Conservation (phyloP, 2,329 filamentous ascomycete species). For the Fusarium sp. region DNA sequence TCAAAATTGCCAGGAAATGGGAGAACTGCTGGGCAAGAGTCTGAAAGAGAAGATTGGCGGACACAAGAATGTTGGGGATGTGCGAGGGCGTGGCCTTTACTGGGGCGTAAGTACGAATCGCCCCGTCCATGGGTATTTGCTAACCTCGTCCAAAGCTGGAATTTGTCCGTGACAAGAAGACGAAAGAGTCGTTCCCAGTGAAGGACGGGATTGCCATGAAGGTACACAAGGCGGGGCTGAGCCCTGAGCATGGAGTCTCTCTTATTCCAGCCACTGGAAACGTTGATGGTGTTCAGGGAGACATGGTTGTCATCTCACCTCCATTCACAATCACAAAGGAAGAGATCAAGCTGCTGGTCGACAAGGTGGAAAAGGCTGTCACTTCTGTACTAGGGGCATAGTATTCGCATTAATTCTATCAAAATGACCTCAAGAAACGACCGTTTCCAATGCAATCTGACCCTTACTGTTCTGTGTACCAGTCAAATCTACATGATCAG, state of each 20-base stretch:
- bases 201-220: slow-evolving; percentile 17
- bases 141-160: slow-evolving; percentile 15
- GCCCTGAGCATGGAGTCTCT: slow-evolving; percentile 1
- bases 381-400: slow-evolving; percentile 7
- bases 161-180: slow-evolving; percentile 22
- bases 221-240: slow-evolving; percentile 15
- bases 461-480: not conserved
- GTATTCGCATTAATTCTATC: not conserved
- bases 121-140: rapidly evolving
- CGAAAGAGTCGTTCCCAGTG: slow-evolving; percentile 7
- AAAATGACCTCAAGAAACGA: not conserved
- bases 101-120: slow-evolving; percentile 30
- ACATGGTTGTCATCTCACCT: slow-evolving; percentile 30
- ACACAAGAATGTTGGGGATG: slow-evolving; percentile 33
- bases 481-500: slow-evolving; percentile 34
- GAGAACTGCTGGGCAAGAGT: not conserved
- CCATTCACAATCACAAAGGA: slow-evolving; percentile 23
- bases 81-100: slow-evolving; percentile 35
- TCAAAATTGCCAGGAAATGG: slow-evolving; percentile 17
- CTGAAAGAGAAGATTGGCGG: slow-evolving; percentile 12
- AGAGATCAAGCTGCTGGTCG: slow-evolving; percentile 7
- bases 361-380: slow-evolving; percentile 17
- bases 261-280: slow-evolving; percentile 22
- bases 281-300: slow-evolving; percentile 16
- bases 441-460: not conserved